Evolutionary conservation across 1,284 basidiomycete species (phyloP), one percentile per base, ranked within the genome.

Genomic region (Pascua guehoae): DNA sequence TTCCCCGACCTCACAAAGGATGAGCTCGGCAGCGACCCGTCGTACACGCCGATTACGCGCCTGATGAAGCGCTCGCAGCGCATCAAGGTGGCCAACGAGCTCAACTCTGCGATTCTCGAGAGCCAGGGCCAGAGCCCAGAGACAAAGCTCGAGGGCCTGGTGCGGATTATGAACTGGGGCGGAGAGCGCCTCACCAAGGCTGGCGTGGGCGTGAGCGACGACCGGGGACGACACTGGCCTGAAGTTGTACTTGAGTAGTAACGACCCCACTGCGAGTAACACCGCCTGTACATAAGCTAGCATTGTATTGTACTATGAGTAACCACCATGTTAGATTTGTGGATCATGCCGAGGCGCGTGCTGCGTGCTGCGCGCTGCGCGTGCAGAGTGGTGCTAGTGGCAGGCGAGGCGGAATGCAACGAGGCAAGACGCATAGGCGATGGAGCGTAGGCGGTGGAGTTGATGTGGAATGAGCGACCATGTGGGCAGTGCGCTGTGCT

Each of bases 61-160:
- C 81, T 98, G 49, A 79, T 98, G 68, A 87, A 88, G 39, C 87
- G 88, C 18, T 86, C 86, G 24, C 93, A 98, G 72, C 83, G 96
- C 37, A 83, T 91, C 83, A 88, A 88, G 78, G 96, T 94, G 11
- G 94, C 95, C 5, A 76, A 77, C 11, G 89, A 96, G 77, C 86
- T 98, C 68, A 98, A 98, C 71, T 88, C 91, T 0, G 94, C 95
- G 24, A 95, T 98, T 57, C 80, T 98, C 65, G 89, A 92, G 66
- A 89, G 87, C 68, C 82, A 94, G 64, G 89, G 91, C 62, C 91
- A 97, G 69, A 91, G 92, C 0, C 88, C 88, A 71, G 90, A 95
- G 69, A 90, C 93, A 47, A 97, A 95, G 78, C 79, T 98, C 47
- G 85, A 88, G 14, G 87, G 86, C n/a, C 75, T 98, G 65, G 79